These are phyloP conservation scores for Trichoderma endophyticum DNA, from an alignment of 2,329 filamentous ascomycete species.

Conservation along the genomic window DNA sequence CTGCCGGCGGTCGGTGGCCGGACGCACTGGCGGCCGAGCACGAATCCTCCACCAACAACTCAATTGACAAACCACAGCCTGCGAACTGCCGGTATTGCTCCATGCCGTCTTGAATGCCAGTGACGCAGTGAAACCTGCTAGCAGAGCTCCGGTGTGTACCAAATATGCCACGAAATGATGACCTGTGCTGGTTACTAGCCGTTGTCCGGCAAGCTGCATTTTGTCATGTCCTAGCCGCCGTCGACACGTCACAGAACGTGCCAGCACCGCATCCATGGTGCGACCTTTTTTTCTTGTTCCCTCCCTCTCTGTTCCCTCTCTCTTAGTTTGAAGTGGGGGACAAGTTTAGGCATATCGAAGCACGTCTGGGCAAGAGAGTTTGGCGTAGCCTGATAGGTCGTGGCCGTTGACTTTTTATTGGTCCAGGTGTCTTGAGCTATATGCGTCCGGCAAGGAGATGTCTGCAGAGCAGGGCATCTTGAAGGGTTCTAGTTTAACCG, in stretches of 20 bases:
- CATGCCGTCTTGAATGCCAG: neutral
- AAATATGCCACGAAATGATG: neutral
- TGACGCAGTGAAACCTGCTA: conserved; percentile 14
- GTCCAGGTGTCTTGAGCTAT: conserved; percentile 3
- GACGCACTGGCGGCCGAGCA: conserved; percentile 1
- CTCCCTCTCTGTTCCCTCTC: neutral
- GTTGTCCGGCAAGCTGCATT: neutral
- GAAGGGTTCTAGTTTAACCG: neutral
- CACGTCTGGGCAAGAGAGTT: neutral
- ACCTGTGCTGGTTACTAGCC: neutral
- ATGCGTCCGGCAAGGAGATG: neutral
- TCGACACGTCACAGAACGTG: conserved; percentile 11
- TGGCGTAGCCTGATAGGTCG: conserved; percentile 1
- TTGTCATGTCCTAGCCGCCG: conserved; percentile 6
- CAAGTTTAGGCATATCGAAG: neutral
- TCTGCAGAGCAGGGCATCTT: conserved; percentile 1
- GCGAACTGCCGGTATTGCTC: neutral
- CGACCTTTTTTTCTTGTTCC: neutral
- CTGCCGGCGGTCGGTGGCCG: neutral
- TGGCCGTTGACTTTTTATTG: neutral
- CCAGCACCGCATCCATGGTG: neutral
- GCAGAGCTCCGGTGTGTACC: neutral
- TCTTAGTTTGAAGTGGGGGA: neutral
- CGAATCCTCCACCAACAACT: neutral
- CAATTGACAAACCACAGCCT: neutral